Evolutionary conservation across 306 rosid species (phyloP), one percentile per base, ranked within the genome.

Genomic region (Casuarina glauca): DNA sequence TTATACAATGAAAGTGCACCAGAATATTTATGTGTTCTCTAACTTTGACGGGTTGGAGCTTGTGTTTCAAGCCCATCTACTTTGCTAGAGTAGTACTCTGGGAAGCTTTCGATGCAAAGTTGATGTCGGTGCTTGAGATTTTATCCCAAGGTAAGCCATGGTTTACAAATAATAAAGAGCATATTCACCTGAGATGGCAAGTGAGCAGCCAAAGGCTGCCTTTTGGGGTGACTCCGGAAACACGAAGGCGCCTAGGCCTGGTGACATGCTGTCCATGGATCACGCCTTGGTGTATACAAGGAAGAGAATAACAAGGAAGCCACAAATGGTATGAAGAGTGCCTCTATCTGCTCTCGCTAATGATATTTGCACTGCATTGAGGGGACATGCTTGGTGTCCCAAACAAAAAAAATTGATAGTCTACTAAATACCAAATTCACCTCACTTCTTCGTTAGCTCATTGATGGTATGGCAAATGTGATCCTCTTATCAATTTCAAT

Each of bases 251-350:
- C 98, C 97, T 45, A 91, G 89, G 82, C 92, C 88, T 41, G 97
- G 98, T 12, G 98, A 95, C 90, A 86, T 90, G 86, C 96, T 95
- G 92, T 95, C 60, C 96, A 85, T 80, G 97, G 97, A 77, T 92
- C 99, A 45, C 99, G 94, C 51, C 91, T 91, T 62, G 97, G 97
- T 49, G 90, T 91, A 83, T 94, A 43, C 88, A 90, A 83, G 86
- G 98, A 92, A 72, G 88, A 52, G 26, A 20, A 20, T 20, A 57
- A 90, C 90, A 90, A 92, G 98, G 97, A 90, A 88, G 91, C 98
- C 69, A 90, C 92, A 79, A 55, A 83, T 36, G 97, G 98, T 94
- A 89, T 12, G 82, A 68, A 73, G 44, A 26, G 71, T n/a, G 17
- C 64, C 73, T 67, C 38, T 77, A 42, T 60, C 57, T 75, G 48